Evolutionary conservation across 2,329 filamentous ascomycete species (phyloP), one percentile per base, ranked within the genome.

Genomic region (Clarireedia homoeocarpa): DNA sequence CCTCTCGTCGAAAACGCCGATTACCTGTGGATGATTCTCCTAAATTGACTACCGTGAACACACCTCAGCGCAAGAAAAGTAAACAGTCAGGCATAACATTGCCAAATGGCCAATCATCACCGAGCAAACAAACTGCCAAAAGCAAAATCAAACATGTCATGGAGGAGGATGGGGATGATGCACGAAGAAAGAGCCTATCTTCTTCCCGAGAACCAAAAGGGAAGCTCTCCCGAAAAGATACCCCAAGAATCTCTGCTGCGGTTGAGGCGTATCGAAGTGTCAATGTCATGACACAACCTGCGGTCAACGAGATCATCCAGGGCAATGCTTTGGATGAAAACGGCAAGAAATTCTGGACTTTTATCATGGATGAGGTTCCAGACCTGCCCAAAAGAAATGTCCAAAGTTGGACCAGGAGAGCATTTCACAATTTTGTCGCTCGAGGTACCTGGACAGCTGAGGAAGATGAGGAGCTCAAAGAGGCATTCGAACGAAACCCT

Each of bases 381-480:
- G 70, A 76, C 47, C 73, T 80, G 10, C 71, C 74, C n/a, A 73
- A 78, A 10, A 73, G 77, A 58, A 81, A 79, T 62, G 67, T 84
- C 6, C 77, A 80, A 57, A 75, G 78, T 53, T 74, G 79, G 59
- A 80, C 79, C 34, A 78, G 85, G 48, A 79, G 84, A 52, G 76
- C 78, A 27, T 89, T 83, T 60, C 83, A 88, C 71, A 85, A 84
- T 58, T 88, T 78, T 64, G 75, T 78, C 12, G 79, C 77, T 4
- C 80, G 82, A 34, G 81, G 78, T 3, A 67, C 71, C 2, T 88
- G 84, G 84, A 80, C 77, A 0, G 57, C 66, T 2, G 79, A 83
- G 44, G 77, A 87, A 61, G 82, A 86, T 55, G 70, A 78, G 7
- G 73, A 78, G 56, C 69, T 88, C 6, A 70, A 65, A 4, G 60